These are phyloP conservation scores for Endothia cerciana DNA, from an alignment of 2,329 filamentous ascomycete species.

Conservation along the genomic window DNA sequence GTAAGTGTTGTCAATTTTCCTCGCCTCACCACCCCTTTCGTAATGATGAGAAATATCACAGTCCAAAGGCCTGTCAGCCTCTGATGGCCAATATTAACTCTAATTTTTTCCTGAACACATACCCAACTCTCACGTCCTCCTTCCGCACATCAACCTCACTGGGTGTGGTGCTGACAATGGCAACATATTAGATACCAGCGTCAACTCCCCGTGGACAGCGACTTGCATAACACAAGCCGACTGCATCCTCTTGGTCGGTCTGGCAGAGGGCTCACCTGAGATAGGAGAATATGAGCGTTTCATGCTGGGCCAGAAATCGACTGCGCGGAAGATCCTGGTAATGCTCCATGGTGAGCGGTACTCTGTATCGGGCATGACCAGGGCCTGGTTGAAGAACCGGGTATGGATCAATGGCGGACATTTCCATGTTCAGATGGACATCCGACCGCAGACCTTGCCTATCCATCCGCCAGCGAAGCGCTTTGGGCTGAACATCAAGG, in stretches of 20 bases:
- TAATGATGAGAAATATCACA: slow-evolving; percentile 57
- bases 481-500: slow-evolving; percentile 84
- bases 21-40: slow-evolving; percentile 2
- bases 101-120: slow-evolving; percentile 68
- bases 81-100: slow-evolving; percentile 63
- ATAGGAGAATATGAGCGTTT: slow-evolving; percentile 98
- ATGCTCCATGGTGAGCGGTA: slow-evolving; percentile 88
- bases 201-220: slow-evolving; percentile 97
- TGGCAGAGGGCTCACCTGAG: slow-evolving; percentile 85
- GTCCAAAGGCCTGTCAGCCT: slow-evolving; percentile 54
- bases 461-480: slow-evolving; percentile 75
- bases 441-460: slow-evolving; percentile 75
- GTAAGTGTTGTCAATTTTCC: slow-evolving; percentile 47
- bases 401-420: slow-evolving; percentile 99
- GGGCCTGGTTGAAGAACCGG: slow-evolving; percentile 88
- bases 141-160: slow-evolving; percentile 12
- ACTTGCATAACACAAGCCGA: slow-evolving; percentile 97
- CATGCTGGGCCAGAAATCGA: slow-evolving; percentile 95
- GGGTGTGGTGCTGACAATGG: slow-evolving; percentile 15
- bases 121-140: slow-evolving; percentile 22
- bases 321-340: slow-evolving; percentile 89
- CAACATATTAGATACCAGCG: slow-evolving; percentile 74
- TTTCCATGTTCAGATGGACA: slow-evolving; percentile 96
- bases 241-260: slow-evolving; percentile 88
- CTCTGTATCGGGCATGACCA: slow-evolving; percentile 80